Evolutionary conservation across 805 yeast species (phyloP), one percentile per base, ranked within the genome.

Genomic region (Hanseniaspora nectarophila): DNA sequence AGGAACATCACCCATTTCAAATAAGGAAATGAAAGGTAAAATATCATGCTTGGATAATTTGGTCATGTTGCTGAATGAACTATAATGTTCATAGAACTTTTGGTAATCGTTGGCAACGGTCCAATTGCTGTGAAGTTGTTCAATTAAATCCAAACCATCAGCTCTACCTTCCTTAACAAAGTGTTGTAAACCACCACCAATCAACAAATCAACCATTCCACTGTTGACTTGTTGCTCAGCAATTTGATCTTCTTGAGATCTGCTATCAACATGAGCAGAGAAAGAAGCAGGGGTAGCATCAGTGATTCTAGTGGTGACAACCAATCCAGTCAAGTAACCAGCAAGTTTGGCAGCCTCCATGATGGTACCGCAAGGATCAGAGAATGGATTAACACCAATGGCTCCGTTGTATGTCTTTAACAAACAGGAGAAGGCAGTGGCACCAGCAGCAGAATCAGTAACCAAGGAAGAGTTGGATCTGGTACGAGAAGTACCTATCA

Each of bases 371-470:
- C 95, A 84, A 5, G 97, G 95, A n/a, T 61, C 58, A 45, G 74
- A 70, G 31, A 72, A 67, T 1, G 86, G 78, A 55, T 75, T 75
- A 15, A 89, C 95, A n/a, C 87, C 95, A 63, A 89, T 84, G 12
- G 95, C 96, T 15, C 94, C 92, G 64, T 89, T 89, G 67, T 85
- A 87, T 5, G 88, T 70, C 69, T 89, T 89, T 59, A 79, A 61
- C 5, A 80, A 90, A 66, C 95, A 86, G 0, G 95, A 73, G 61
- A 88, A 89, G 1, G 95, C 96, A 13, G 95, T 87, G 15, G 96
- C 97, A 15, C 96, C 97, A 2, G 97, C 97, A 10, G 97, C 97
- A 28, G 95, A 85, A 64, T 89, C 97, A 0, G 97, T 89, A 55
- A 89, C 77, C 59, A 85, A 70, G 1, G 95, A 83, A 56, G 73